Conservation (phyloP, 2,329 filamentous ascomycete species). For the Trichoderma hamatum region DNA sequence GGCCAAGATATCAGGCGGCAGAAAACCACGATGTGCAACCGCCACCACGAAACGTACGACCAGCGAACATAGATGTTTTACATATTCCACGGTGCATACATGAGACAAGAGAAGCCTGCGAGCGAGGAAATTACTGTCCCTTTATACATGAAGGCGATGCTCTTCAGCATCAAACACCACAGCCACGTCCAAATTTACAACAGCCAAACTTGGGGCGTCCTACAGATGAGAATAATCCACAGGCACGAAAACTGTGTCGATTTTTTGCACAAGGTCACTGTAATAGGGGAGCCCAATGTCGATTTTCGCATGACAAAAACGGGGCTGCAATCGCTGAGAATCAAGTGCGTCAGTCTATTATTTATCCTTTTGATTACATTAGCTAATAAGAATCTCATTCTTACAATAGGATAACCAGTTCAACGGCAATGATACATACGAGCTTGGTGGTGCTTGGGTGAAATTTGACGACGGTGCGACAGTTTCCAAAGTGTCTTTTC, state of each 20-base stretch:
- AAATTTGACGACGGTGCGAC: conserved; percentile 40
- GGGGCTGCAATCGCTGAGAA: neutral
- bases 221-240: neutral
- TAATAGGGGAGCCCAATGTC: conserved; percentile 5
- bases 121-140: neutral
- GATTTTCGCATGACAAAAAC: conserved; percentile 3
- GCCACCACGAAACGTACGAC: neutral
- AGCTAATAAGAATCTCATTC: neutral
- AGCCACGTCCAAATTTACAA: neutral
- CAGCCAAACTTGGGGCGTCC: neutral
- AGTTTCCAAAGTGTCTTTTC: conserved; percentile 36
- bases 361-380: neutral
- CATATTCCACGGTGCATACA: neutral
- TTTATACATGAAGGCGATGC: neutral
- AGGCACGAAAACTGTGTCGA: neutral
- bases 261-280: conserved; percentile 14
- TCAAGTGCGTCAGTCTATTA: neutral
- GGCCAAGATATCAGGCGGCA: neutral
- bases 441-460: conserved; percentile 35
- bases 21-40: neutral
- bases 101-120: neutral
- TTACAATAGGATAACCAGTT: neutral
- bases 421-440: neutral
- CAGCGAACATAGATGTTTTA: neutral
- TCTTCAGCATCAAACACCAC: neutral